Evolutionary conservation across 345 rosid species (phyloP).

Genomic region (Geranium rotundifolium): DNA sequence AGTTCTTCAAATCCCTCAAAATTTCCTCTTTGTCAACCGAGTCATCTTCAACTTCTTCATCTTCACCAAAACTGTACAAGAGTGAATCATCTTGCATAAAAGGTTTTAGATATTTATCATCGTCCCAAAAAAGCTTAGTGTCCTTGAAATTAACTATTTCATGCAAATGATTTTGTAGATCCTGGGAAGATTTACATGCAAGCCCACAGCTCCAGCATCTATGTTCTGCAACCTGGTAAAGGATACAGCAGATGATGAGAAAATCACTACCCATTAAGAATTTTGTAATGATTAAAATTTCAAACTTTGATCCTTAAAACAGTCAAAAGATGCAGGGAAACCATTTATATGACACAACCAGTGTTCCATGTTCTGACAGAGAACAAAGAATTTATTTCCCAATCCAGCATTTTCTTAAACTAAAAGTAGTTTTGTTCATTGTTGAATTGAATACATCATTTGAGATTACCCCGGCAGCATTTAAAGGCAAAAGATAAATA

Average conservation of each 20-base stretch:
- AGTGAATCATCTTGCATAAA: slow-evolving; percentile 70
- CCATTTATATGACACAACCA: neutral
- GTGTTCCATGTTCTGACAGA: too few species aligned
- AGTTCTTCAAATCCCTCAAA: slow-evolving; percentile 34
- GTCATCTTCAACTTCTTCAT: slow-evolving; percentile 61
- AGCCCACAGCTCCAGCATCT: slow-evolving; percentile 62
- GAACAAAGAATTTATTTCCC: neutral
- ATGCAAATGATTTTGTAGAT: slow-evolving; percentile 39
- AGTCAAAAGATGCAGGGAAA: neutral
- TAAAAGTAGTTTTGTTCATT: neutral
- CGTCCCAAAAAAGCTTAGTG: slow-evolving; percentile 31
- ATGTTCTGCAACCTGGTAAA: slow-evolving; percentile 59
- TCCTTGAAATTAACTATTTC: slow-evolving; percentile 21
- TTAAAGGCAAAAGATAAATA: too few species aligned
- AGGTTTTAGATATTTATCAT: slow-evolving; percentile 66
- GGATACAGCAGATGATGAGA: neutral
- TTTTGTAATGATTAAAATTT: too few species aligned
- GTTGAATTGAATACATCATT: too few species aligned
- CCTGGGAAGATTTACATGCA: slow-evolving; percentile 27
- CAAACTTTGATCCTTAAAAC: neutral
- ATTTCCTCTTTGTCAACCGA: slow-evolving; percentile 36
- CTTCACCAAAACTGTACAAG: slow-evolving; percentile 63
- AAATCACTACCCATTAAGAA: neutral
- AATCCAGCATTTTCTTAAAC: neutral
- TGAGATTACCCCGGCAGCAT: too few species aligned